These are phyloP conservation scores for Phytophthora tentaculata DNA, from an alignment of 352 stramenopile genomes.

Conservation along the genomic window DNA sequence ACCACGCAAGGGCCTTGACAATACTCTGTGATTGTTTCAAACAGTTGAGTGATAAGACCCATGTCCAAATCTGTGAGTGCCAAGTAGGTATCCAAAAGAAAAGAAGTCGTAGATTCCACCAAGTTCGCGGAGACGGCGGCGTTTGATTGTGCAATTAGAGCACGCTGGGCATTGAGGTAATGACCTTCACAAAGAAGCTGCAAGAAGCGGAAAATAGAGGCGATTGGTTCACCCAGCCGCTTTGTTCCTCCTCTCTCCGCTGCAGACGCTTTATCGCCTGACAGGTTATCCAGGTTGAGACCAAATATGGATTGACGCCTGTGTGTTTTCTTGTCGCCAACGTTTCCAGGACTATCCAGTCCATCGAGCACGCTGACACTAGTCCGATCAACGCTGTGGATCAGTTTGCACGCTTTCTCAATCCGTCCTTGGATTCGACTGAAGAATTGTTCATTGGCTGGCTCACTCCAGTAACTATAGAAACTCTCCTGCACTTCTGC, in stretches of 20 bases:
- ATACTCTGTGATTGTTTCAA: slow-evolving; percentile 81
- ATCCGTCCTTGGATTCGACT: slow-evolving; percentile 53
- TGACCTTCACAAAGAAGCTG: slow-evolving; percentile 79
- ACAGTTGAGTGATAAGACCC: slow-evolving; percentile 67
- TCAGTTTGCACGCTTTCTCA: slow-evolving; percentile 53
- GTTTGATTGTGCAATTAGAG: slow-evolving; percentile 54
- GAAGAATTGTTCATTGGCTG: slow-evolving; percentile 51
- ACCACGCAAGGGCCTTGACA: slow-evolving; percentile 79
- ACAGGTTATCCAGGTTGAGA: slow-evolving; percentile 12
- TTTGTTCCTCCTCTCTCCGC: slow-evolving; percentile 25
- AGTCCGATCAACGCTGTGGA: slow-evolving; percentile 43
- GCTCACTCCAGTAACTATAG: slow-evolving; percentile 51
- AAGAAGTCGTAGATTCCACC: slow-evolving; percentile 69
- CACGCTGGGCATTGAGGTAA: slow-evolving; percentile 67
- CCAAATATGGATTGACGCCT: slow-evolving; percentile 31
- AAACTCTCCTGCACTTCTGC: slow-evolving; percentile 80
- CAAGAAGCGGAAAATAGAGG: slow-evolving; percentile 72
- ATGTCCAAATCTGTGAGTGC: slow-evolving; percentile 57
- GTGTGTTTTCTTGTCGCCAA: slow-evolving; percentile 18
- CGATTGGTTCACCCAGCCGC: slow-evolving; percentile 34
- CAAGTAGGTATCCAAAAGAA: slow-evolving; percentile 70
- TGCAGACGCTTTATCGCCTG: slow-evolving; percentile 1
- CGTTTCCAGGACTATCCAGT: slow-evolving; percentile 6
- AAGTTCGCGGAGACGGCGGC: slow-evolving; percentile 48
- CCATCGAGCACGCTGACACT: slow-evolving; percentile 14